Evolutionary conservation across 345 rosid species (phyloP), one percentile per base, ranked within the genome.

Genomic region (Eucalyptus pauciflora): DNA sequence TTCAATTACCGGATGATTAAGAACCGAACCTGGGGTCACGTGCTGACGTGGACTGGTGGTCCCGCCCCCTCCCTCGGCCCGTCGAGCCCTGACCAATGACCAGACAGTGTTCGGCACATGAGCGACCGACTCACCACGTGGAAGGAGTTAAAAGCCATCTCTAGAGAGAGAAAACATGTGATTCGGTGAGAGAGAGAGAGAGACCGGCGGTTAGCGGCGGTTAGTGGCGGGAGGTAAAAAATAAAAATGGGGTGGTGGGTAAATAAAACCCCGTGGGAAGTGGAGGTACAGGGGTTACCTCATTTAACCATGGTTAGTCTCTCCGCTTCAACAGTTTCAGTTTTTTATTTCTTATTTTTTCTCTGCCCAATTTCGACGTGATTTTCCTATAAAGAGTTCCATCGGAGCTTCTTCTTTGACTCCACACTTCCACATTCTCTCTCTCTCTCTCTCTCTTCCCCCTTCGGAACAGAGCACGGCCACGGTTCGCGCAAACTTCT

Each of bases 201-300:
- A 22, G 71, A 33, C n/a, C 60, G 86, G 87, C 94, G 79, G 94
- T 91, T 92, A 89, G 91, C 88, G 90, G 92, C 93, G 88, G 96
- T 94, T 93, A 91, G 86, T 14, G 86, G 54, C 87, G 81, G 58
- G 54, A 50, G 67, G 87, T 51, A 62, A 86, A 33, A 87, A 87
- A 69, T 14, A 13, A 14, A 27, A 62, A 62, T 64, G 41, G 15
- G n/a, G 16, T 46, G n/a, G 16, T 46, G 87, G 85, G 10, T 64
- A 37, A n/a, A 50, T 51, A 31, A 20, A 80, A 25, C 8, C 10
- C 83, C 14, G 46, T 24, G 43, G 48, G 15, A 15, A 25, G 62
- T 4, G 15, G 48, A 13, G 58, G 58, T 10, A 52, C 25, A 18
- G 48, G 48, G 83, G 83, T 76, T 76, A 76, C 24, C 48, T 20